Base-by-base conservation (phyloP, 768 basidiomycete species). In the Rhizopogon vesiculosus region DNA sequence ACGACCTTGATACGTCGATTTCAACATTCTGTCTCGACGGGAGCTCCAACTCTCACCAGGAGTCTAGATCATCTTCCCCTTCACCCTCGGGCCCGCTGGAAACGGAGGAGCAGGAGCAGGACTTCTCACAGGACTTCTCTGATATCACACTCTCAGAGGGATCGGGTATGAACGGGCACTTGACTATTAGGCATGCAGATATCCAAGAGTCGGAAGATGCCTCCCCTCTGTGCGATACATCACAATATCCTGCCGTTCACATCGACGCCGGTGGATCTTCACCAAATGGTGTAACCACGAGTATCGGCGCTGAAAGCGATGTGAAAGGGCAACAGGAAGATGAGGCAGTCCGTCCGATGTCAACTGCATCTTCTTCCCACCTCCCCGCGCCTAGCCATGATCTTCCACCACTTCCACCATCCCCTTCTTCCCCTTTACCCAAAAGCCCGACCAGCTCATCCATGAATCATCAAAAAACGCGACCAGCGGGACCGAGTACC, bases 401-500 rank as follows among this genome's bases (percentile, higher is more conserved):
- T 43, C 65, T 63, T 38, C 69, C 51, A 56, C 19, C 56, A 4
- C 40, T 69, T 31, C 45, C 76, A 6, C 42, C 71, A 5, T 66
- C 76, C 1, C 52, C 72, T 25, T 66, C 74, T 28, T 54, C 67
- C 16, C 67, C 72, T 15, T 46, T 62, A 35, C 55, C 67, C 52
- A 45, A 62, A 39, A 51, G 46, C 56, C 1, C 69, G 16, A 44
- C 63, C 53, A 50, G 43, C 51, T 43, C 42, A 61, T 45, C 54
- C 56, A 7, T 51, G 42, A 61, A 48, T 44, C 81, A 82, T 63
- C 74, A 74, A 52, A 68, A 71, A 40, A 71, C 76, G 31, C 82
- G 82, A 19, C 85, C 87, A 3, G 64, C 70, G 12, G 87, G 89
- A 18, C 88, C 88, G 9, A 89, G 86, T 61, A 68, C 74, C 5